These are phyloP conservation scores for Gossypium australe DNA, from an alignment of 345 rosid species.

Conservation along the genomic window DNA sequence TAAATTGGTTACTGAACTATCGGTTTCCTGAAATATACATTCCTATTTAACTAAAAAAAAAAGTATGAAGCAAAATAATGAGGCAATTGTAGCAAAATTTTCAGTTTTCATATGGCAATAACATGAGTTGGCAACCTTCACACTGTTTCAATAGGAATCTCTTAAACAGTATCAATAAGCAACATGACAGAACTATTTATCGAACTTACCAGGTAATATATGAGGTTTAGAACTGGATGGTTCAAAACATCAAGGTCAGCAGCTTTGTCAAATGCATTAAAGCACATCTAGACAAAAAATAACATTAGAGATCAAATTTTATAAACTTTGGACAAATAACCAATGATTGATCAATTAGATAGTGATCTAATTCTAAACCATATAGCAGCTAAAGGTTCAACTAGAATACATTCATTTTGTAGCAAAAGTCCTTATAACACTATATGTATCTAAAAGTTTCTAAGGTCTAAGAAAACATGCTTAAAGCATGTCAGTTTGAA, in stretches of 20 bases:
- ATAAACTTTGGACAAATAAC: not conserved
- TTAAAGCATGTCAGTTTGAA: not conserved
- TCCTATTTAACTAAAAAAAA: not conserved
- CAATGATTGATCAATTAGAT: conserved; percentile 7
- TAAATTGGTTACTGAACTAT: not conserved
- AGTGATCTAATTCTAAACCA: not conserved
- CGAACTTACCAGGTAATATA: conserved; percentile 71
- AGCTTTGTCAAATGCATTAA: conserved; percentile 74
- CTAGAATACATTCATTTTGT: not conserved
- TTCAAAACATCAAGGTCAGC: conserved; percentile 80
- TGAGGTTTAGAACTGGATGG: conserved; percentile 78
- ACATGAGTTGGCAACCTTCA: not conserved
- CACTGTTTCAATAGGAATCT: not conserved
- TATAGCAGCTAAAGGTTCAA: not conserved
- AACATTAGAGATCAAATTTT: conserved; percentile 3
- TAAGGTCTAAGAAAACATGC: not conserved
- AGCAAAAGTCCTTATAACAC: not conserved
- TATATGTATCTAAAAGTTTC: not conserved
- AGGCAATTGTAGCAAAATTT: not conserved
- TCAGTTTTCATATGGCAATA: not conserved
- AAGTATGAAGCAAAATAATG: too few relatives aligned
- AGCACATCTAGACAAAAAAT: conserved; percentile 54
- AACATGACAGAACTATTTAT: not conserved
- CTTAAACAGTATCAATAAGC: not conserved
- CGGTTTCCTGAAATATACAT: not conserved